Base-by-base conservation (phyloP, 306 rosid species). In the Myrica gale region DNA sequence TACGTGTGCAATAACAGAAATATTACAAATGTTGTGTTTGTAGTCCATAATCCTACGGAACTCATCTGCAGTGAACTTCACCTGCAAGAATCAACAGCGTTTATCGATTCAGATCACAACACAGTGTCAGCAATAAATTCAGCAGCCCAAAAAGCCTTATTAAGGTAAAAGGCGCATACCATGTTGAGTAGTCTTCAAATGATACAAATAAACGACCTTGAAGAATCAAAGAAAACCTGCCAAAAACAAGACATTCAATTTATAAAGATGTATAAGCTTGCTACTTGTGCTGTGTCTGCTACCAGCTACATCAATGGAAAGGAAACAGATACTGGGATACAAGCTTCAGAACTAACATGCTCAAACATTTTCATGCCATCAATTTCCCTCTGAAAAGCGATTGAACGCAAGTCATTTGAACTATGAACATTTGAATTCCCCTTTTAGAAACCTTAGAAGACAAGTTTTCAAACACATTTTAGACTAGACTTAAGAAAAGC, bases 1-100 rank as follows among this genome's bases (percentile, higher is more conserved):
- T 0, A 90, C 99, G 74, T 95, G 97, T 0, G 97, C 97, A 87
- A 92, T 95, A 61, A 95, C 97, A 52, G 97, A 92, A 97, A 95
- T 92, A 9, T 95, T 95, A 87, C 99, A 91, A 23, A 95, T 95
- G 68, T 95, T 92, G 45, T 95, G 88, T 51, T 95, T 95, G 9
- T 0, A 74, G 88, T 95, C 97, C 97, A 95, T 95, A 71, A 95
- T 95, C 20, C 92, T 88, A 5, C 92, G 91, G 4, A 92, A 87
- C 91, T 88, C 96, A 10, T 95, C 99, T 2, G 95, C 97, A 42
- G 97, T 95, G 50, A 95, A 95, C 96, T 92, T 95, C 97, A 90
- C 97, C 97, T 95, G 97, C 44, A 84, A 16, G 79, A 0, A 72
- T 43, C 50, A 15, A 82, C 6, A 8, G 53, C 3, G 54, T 21